Evolutionary conservation across 2,329 filamentous ascomycete genomes (phyloP).

Genomic region (Davidsoniella virescens): DNA sequence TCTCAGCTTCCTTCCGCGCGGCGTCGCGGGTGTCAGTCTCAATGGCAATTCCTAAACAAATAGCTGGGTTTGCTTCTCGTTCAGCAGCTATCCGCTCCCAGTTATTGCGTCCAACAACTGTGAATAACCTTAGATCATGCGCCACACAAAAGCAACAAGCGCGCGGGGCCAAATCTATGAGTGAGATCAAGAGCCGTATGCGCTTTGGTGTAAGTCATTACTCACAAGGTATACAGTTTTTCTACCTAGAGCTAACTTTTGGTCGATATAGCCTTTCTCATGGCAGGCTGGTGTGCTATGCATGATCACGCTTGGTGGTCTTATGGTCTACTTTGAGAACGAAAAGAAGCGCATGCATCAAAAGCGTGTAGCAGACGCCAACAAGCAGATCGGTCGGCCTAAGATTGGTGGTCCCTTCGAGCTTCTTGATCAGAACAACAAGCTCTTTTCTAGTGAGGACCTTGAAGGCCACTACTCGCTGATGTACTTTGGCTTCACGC

Average conservation of each 20-base stretch:
- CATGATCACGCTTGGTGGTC: conserved; percentile 55
- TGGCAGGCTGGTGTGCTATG: conserved; percentile 83
- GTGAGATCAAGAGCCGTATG: conserved; percentile 42
- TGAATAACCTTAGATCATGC: background rate
- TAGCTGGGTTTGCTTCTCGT: conserved; percentile 10
- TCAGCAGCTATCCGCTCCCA: conserved; percentile 16
- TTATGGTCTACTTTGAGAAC: conserved; percentile 82
- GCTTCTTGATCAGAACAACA: conserved; percentile 67
- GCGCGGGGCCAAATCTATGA: conserved; percentile 34
- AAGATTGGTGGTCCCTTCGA: conserved; percentile 84
- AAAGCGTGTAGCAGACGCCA: conserved; percentile 75
- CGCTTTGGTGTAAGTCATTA: conserved; percentile 33
- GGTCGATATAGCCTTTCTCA: conserved; percentile 58
- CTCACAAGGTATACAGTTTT: background rate
- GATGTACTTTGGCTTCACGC: conserved; percentile 94
- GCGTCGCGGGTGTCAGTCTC: background rate
- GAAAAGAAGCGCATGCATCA: conserved; percentile 87
- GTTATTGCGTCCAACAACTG: background rate
- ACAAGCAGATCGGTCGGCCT: conserved; percentile 81
- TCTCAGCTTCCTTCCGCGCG: background rate
- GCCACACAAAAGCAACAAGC: background rate
- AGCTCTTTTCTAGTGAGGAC: conserved; percentile 59
- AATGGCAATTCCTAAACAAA: background rate
- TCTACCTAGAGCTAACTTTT: background rate
- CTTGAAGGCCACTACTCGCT: conserved; percentile 75